A percentile compares a stretch with the other conserved stretches of the same genome.
Conservation (phyloP, 345 rosid species). For the Raphanus raphanistrum region DNA sequence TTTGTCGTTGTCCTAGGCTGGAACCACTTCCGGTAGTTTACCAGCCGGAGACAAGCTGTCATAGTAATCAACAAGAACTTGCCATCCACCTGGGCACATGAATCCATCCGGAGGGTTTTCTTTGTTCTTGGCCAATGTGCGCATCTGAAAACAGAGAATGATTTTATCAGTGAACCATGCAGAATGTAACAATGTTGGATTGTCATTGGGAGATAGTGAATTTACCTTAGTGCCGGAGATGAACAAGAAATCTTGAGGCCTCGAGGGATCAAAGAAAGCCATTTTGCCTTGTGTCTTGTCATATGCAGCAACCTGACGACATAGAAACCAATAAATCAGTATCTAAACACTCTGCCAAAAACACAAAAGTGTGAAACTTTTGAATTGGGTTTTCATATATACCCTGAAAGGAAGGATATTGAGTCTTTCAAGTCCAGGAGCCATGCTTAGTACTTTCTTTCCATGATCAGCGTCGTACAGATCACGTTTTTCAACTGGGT, state of each 20-base stretch:
- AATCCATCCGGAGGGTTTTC: conserved; percentile 95
- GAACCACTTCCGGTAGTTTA: conserved; percentile 59
- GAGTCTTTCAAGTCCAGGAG: conserved; percentile 92
- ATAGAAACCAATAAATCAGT: not conserved
- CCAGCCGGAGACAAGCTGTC: conserved; percentile 60
- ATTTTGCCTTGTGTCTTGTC: conserved; percentile 94
- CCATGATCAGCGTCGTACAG: conserved; percentile 98
- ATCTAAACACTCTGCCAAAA: not conserved
- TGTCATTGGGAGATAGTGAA: not conserved
- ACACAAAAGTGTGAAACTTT: not conserved
- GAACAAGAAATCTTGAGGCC: conserved; percentile 88
- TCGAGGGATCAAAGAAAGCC: conserved; percentile 96
- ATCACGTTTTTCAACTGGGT: conserved; percentile 92
- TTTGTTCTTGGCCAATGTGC: conserved; percentile 84
- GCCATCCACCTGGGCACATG: conserved; percentile 98
- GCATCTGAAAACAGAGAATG: conserved; percentile 60
- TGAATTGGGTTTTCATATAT: conserved; percentile 29
- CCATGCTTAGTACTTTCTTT: conserved; percentile 95
- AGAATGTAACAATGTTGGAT: not conserved
- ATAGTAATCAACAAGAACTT: conserved; percentile 86
- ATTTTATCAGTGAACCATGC: not conserved
- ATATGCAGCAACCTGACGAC: conserved; percentile 80
- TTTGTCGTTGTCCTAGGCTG: conserved; percentile 45
- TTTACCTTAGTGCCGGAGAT: conserved; percentile 96
- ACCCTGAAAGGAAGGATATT: conserved; percentile 98